Evolutionary conservation across 2,329 filamentous ascomycete species (phyloP), one percentile per base, ranked within the genome.

Genomic region (Aspergillus nomiae): DNA sequence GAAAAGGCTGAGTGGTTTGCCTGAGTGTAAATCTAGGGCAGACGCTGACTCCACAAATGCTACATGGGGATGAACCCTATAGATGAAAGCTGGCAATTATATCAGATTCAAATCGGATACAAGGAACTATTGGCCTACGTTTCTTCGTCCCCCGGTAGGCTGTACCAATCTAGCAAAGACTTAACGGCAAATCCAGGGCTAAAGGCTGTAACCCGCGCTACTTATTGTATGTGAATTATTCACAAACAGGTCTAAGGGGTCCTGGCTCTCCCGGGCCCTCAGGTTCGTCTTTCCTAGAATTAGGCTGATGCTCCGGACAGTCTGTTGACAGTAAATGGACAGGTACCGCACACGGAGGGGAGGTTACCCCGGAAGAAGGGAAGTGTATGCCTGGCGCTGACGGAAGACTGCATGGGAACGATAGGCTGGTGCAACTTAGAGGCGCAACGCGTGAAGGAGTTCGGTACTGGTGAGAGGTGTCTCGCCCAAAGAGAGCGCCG

Each of bases 1-100:
- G 70, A 72, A 34, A 63, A 66, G 43, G 55, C 62, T 4, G 70
- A 70, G 51, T 14, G 56, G n/a, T n/a, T 59, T 48, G 45, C 26
- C 48, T 43, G 30, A 24, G n/a, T 24, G 43, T 24, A 46, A 21
- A 24, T 46, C 21, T 46, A 11, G 11, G 43, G n/a, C n/a, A 24
- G n/a, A 46, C 5, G n/a, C 10, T 24, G 43, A 46, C 24, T 0
- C 11, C 10, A 11, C 10, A 24, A 14, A 24, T 14, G n/a, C 43
- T 43, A 21, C 5, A 46, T 24, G 4, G 5, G 43, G 24, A 24
- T 24, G 43, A 46, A 12, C 12, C 12, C 2, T 3, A 24, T 3
- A 24, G 11, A 46, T 0, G 34, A 36, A 36, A 36, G 14, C 5
- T 36, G 34, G 14, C 14, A 16, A 3, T 36, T 6, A 14, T 36